These are phyloP conservation scores for Podaxis sp. DNA, from an alignment of 768 basidiomycete genomes.

Conservation along the genomic window DNA sequence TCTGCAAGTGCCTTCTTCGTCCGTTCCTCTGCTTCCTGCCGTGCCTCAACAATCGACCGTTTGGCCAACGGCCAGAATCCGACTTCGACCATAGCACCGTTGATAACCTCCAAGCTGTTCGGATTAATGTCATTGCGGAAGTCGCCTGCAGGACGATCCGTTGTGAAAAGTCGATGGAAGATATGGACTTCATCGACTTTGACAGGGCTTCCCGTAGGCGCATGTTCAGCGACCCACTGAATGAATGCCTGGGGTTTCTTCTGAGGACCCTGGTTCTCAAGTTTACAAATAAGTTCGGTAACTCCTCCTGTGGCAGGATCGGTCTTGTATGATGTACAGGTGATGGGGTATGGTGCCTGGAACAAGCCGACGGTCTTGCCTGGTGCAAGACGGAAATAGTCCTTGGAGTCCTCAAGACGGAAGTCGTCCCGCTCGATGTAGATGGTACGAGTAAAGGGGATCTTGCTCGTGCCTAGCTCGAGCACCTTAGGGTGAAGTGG, in stretches of 20 bases:
- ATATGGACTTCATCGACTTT: constrained; percentile 85
- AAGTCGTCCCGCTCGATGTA: constrained; percentile 96
- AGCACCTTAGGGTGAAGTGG: constrained; percentile 93
- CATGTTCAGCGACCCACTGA: constrained; percentile 94
- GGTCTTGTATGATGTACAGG: constrained; percentile 84
- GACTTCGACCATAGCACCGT: constrained; percentile 80
- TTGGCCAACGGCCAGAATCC: constrained; percentile 88
- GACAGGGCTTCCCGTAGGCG: constrained; percentile 77
- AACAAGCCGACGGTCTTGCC: constrained; percentile 97
- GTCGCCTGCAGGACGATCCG: constrained; percentile 84
- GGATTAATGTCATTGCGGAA: constrained; percentile 83
- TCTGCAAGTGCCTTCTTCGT: constrained; percentile 60
- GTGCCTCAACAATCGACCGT: constrained; percentile 60
- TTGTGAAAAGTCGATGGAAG: constrained; percentile 93
- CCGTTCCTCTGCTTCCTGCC: constrained; percentile 58
- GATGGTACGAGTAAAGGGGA: constrained; percentile 85
- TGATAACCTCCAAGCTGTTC: constrained; percentile 75
- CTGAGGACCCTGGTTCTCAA: constrained; percentile 65
- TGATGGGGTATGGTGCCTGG: constrained; percentile 89
- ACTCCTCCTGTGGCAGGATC: constrained; percentile 73
- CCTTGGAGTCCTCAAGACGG: constrained; percentile 83
- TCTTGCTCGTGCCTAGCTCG: constrained; percentile 73
- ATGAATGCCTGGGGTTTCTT: constrained; percentile 93
- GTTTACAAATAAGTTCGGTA: constrained; percentile 71
- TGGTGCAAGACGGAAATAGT: constrained; percentile 97